phyloP scores from a whole-genome alignment of 768 basidiomycete species.

The Mycena pura region DNA sequence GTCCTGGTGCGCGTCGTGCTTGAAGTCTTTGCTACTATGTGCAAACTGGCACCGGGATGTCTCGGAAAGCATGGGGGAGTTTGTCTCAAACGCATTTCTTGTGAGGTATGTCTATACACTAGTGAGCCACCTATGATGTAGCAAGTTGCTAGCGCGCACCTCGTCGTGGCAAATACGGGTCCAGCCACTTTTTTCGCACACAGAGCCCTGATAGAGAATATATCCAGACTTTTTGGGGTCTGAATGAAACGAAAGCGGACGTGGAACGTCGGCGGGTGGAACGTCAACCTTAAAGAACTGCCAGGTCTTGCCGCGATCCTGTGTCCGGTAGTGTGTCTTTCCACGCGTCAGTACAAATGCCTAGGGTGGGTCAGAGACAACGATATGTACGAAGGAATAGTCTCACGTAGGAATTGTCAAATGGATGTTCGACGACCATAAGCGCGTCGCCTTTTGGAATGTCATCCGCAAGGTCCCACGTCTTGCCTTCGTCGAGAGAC shows the following conservation, averaged over 20 bases:
- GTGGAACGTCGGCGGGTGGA: constrained; percentile 60
- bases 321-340: constrained; percentile 86
- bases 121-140: background rate
- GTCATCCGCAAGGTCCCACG: constrained; percentile 56
- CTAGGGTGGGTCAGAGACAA: constrained; percentile 45
- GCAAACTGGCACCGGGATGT: constrained; percentile 88
- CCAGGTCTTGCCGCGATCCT: constrained; percentile 90
- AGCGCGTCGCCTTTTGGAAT: constrained; percentile 64
- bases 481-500: constrained; percentile 88
- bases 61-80: constrained; percentile 69
- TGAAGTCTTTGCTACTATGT: constrained; percentile 84
- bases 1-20: constrained; percentile 73
- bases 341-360: constrained; percentile 84
- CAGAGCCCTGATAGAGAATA: constrained; percentile 80
- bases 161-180: constrained; percentile 71
- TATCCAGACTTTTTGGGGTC: constrained; percentile 71
- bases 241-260: constrained; percentile 89
- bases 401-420: constrained; percentile 75
- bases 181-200: constrained; percentile 65
- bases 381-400: constrained; percentile 30
- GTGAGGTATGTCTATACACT: constrained; percentile 84
- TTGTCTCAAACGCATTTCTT: constrained; percentile 82
- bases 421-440: constrained; percentile 88
- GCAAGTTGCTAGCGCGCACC: constrained; percentile 47
- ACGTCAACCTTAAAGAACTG: constrained; percentile 74